Evolutionary conservation across 345 rosid genomes (phyloP).

Genomic region (Microthlaspi erraticum): DNA sequence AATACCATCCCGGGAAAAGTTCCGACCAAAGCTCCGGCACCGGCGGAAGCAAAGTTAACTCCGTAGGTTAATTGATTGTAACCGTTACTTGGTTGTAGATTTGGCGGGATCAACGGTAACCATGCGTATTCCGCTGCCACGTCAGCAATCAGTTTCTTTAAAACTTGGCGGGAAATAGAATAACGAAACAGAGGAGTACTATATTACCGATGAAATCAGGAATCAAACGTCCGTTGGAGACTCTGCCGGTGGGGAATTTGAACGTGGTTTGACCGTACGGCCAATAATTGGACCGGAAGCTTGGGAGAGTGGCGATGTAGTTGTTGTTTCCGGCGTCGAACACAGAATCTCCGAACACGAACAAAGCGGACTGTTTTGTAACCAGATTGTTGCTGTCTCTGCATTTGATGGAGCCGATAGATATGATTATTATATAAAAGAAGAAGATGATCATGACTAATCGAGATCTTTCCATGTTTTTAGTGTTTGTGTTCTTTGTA

Average conservation of each 20-base stretch:
- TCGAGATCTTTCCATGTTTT: slow-evolving; percentile 35
- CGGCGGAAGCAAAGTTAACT: slow-evolving; percentile 55
- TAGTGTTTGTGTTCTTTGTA: too few species aligned
- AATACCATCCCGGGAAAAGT: slow-evolving; percentile 40
- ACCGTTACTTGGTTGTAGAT: slow-evolving; percentile 46
- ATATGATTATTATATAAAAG: neutral
- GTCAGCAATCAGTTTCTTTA: neutral
- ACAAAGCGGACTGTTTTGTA: slow-evolving; percentile 44
- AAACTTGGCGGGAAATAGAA: neutral
- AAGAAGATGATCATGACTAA: neutral
- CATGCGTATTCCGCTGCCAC: slow-evolving; percentile 50
- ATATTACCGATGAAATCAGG: slow-evolving; percentile 49
- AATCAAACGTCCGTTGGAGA: slow-evolving; percentile 48
- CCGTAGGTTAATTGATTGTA: slow-evolving; percentile 43
- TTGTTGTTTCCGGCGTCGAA: slow-evolving; percentile 58
- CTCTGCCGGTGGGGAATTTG: slow-evolving; percentile 47
- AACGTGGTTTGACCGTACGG: slow-evolving; percentile 55
- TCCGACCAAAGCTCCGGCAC: slow-evolving; percentile 56
- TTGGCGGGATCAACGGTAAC: slow-evolving; percentile 53
- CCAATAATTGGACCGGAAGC: slow-evolving; percentile 37
- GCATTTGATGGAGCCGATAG: slow-evolving; percentile 3
- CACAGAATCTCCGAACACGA: slow-evolving; percentile 56
- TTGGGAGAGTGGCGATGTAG: slow-evolving; percentile 40
- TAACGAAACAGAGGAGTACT: neutral
- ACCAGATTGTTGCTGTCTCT: slow-evolving; percentile 18